Evolutionary conservation across 2,329 filamentous ascomycete genomes (phyloP).

Genomic region (Talaromyces albobiverticillius): DNA sequence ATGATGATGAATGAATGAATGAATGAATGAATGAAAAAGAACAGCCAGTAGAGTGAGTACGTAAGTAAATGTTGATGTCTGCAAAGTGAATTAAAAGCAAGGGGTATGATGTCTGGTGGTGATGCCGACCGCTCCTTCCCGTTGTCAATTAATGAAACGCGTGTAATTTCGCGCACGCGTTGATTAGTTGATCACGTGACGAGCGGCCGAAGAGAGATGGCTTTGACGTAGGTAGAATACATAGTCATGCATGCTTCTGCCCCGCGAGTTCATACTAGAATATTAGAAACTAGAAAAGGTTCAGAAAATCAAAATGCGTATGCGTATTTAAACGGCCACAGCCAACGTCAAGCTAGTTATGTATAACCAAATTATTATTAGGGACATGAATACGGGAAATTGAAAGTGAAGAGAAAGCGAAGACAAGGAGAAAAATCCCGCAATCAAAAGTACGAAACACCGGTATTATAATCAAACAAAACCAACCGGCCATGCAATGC

Average conservation of each 20-base stretch:
- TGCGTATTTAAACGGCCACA: neutral
- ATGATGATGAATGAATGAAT: too few species aligned
- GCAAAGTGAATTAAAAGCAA: neutral
- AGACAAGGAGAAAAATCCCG: neutral
- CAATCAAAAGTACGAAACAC: neutral
- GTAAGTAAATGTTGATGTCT: too few species aligned
- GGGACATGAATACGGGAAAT: neutral
- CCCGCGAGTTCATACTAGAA: neutral
- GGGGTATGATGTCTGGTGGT: neutral
- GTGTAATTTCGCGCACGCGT: slow-evolving; percentile 10
- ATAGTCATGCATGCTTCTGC: too few species aligned
- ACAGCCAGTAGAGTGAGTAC: too few species aligned
- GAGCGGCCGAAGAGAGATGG: too few species aligned
- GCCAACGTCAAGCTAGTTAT: neutral
- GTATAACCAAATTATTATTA: neutral
- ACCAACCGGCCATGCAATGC: slow-evolving; percentile 9
- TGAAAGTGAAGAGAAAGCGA: neutral
- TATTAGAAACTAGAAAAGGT: neutral
- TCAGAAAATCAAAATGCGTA: too few species aligned
- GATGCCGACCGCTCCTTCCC: neutral
- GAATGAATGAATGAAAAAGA: too few species aligned
- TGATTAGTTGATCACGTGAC: neutral
- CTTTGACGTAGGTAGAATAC: too few species aligned
- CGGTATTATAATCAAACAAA: neutral
- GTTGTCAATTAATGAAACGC: slow-evolving; percentile 8